Base-by-base conservation (phyloP, 1,139 yeast species). In the Magnusiomyces tetraspermus region DNA sequence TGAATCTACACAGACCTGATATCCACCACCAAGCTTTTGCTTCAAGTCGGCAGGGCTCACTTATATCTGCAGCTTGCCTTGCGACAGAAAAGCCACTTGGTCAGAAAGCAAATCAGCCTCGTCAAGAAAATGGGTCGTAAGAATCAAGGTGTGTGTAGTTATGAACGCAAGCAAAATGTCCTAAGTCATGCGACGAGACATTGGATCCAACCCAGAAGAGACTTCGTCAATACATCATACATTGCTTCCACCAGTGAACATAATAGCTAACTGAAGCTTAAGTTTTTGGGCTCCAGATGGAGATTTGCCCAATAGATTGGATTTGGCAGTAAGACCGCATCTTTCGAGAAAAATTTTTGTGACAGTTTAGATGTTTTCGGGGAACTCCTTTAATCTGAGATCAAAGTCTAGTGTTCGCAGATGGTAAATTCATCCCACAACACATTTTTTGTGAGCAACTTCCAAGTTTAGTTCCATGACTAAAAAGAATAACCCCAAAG, bases 281-380 rank as follows among this genome's bases (percentile, higher is more conserved):
- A 96, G 92, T 71, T 87, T 88, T 70, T 88, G 96, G 47, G 96
- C 97, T 56, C 97, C 97, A 48, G 95, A 85, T 56, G 89, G 74
- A 38, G 61, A 60, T 37, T 60, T 61, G 6, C 68, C 59, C 23
- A 52, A 28, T 1, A 63, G 55, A 4, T 50, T 46, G 1, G 55
- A 57, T 54, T 69, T 69, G 13, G 53, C 46, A 6, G 50, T 53
- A 37, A 69, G 54, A 51, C 68, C 72, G 49, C 72, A 69, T 38
- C 62, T 59, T 5, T 61, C 61, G 30, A 67, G 56, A 21, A 68
- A 54, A 26, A 52, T 56, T 2, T 55, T 53, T 15, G 57, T 53
- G 2, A 60, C 58, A 1, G 11, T 52, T 48, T 17, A 61, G 50
- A 0, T 56, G 50, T 3, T 51, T 33, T 0, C 46, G 36, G 1